A percentile compares a stretch with the other conserved stretches of the same genome.
These are phyloP conservation scores for Chalciporus sp. DNA, from an alignment of 1,284 basidiomycete genomes.

Conservation along the genomic window DNA sequence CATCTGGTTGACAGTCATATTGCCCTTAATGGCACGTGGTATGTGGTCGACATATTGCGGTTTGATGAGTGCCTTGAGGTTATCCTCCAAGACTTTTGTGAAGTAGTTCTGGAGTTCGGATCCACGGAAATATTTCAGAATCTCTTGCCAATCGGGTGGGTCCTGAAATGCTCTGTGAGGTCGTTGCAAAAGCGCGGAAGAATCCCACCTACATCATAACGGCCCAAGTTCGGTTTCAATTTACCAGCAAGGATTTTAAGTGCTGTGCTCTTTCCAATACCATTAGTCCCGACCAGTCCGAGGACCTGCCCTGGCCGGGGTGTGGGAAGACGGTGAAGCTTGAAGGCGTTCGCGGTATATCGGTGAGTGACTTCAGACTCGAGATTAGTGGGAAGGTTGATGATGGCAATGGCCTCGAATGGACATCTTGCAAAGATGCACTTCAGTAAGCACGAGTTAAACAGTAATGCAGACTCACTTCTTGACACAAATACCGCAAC, in stretches of 20 bases:
- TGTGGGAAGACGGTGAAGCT: constrained; percentile 94
- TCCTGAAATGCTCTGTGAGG: constrained; percentile 51
- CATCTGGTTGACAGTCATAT: constrained; percentile 86
- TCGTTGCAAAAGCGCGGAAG: constrained; percentile 1
- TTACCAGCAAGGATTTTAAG: constrained; percentile 95
- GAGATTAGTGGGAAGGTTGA: constrained; percentile 95
- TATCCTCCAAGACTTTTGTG: constrained; percentile 97
- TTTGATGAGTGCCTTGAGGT: constrained; percentile 96
- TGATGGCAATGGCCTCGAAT: constrained; percentile 96
- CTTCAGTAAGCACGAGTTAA: constrained; percentile 13
- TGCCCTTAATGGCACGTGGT: constrained; percentile 91
- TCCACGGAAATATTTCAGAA: constrained; percentile 95
- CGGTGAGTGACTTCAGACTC: constrained; percentile 94
- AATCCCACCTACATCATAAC: constrained; percentile 72
- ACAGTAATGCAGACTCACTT: constrained; percentile 61
- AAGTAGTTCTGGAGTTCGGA: constrained; percentile 98
- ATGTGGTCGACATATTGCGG: constrained; percentile 99
- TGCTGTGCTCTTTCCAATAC: constrained; percentile 97
- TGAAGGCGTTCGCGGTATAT: constrained; percentile 97
- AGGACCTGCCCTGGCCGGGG: constrained; percentile 95
- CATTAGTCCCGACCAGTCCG: constrained; percentile 95
- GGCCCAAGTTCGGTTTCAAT: constrained; percentile 90
- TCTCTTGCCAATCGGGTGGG: constrained; percentile 97
- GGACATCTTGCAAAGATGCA: constrained; percentile 69
- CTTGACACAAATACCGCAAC: constrained; percentile 98